Evolutionary conservation across 805 yeast species (phyloP), one percentile per base, ranked within the genome.

Genomic region (Lipomyces sp.): DNA sequence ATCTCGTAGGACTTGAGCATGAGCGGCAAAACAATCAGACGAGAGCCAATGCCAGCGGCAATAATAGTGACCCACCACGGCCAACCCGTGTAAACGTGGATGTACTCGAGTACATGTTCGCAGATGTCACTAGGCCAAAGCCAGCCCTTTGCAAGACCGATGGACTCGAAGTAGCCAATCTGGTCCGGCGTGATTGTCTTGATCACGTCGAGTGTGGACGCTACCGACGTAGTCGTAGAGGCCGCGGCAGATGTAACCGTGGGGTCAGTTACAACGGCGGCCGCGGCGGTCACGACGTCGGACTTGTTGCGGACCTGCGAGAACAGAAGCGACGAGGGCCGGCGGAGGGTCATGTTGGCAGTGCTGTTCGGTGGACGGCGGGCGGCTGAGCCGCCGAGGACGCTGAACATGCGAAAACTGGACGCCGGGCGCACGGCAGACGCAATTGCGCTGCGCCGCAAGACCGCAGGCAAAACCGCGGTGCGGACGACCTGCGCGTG

Each of bases 11-110:
- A 81, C 63, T 83, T 83, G 61, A 87, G 75, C 65, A 86, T 87
- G 19, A 91, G 67, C 22, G 98, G 98, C 64, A 91, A 80, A 73
- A 91, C 69, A 3, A 78, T 54, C 4, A 81, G 64, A 67, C 98
- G 79, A 31, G 84, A 75, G 13, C 82, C 80, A 14, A 90, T 60
- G 0, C 97, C 85, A 3, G 86, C 82, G 3, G 77, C 72, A 6
- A 82, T 74, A 62, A 93, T 93, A 1, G 96, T 81, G 11, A 84
- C 88, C 98, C 98, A 93, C 98, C 98, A 93, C 35, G 98, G 97
- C 57, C 89, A 65, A 0, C 97, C 98, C 0, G 90, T 77, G 64
- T 80, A 80, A 8, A 88, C 95, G 63, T 93, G 96, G 6, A 83
- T 80, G 39, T 74, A 68, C 68, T 93, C 98, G 60, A 93, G 70